Conservation (phyloP, 2,329 filamentous ascomycete species). For the Thermochaetoides dissita region DNA sequence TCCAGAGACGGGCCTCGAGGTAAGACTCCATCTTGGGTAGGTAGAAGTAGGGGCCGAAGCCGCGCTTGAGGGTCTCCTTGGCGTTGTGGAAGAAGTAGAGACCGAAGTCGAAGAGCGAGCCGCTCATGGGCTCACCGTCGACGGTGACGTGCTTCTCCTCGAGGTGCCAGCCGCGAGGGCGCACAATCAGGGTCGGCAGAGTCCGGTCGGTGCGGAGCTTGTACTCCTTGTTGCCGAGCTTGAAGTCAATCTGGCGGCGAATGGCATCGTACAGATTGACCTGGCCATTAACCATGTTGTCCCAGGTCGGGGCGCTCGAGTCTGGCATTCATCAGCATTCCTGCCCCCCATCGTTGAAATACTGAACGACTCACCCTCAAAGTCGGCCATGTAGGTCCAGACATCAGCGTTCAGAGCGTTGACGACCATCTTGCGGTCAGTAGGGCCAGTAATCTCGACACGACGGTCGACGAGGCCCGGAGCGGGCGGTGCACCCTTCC, state of each 20-base stretch:
- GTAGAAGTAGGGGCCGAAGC: constrained; percentile 91
- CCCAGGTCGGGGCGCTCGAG: constrained; percentile 91
- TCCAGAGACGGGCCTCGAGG: constrained; percentile 93
- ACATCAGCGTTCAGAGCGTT: constrained; percentile 93
- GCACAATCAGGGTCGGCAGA: constrained; percentile 79
- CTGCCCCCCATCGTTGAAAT: not conserved
- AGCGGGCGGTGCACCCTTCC: constrained; percentile 83
- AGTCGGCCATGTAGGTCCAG: constrained; percentile 99
- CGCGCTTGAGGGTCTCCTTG: constrained; percentile 68
- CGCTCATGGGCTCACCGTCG: constrained; percentile 88
- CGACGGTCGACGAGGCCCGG: constrained; percentile 86
- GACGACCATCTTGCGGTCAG: constrained; percentile 97
- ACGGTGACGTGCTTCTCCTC: constrained; percentile 97
- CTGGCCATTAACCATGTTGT: constrained; percentile 98
- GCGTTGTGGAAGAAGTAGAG: constrained; percentile 99
- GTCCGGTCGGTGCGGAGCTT: constrained; percentile 85
- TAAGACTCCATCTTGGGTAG: constrained; percentile 97
- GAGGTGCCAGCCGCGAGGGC: constrained; percentile 92
- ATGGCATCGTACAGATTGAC: constrained; percentile 96
- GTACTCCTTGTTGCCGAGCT: constrained; percentile 89
- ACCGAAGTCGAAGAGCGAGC: constrained; percentile 88
- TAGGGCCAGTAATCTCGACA: constrained; percentile 94
- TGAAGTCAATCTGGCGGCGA: constrained; percentile 88
- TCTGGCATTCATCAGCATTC: constrained; percentile 37
- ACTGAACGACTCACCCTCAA: constrained; percentile 56